phyloP scores from a whole-genome alignment of 768 basidiomycete species.

The Trametes punicea region DNA sequence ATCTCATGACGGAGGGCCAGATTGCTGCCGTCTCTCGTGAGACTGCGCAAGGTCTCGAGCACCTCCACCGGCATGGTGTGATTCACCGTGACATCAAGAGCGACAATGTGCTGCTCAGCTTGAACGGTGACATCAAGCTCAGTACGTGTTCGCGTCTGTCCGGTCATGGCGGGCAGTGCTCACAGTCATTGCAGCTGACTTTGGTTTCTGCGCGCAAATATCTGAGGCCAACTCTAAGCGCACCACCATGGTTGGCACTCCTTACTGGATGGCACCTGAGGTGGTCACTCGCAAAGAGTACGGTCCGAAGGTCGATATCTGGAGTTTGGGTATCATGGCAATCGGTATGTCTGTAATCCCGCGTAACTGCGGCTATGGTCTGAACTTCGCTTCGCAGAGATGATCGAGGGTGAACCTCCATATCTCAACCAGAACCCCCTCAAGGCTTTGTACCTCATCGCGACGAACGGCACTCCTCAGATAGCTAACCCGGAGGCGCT shows the following conservation, averaged over 20 bases:
- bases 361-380: background rate
- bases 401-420: constrained; percentile 98
- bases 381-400: constrained; percentile 50
- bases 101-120: constrained; percentile 90
- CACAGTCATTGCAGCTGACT: constrained; percentile 63
- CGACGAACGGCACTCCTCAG: constrained; percentile 95
- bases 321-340: constrained; percentile 95
- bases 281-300: constrained; percentile 98
- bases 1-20: constrained; percentile 97
- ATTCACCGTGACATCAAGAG: constrained; percentile 99
- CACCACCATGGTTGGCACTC: constrained; percentile 97
- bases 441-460: constrained; percentile 96
- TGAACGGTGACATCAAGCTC: constrained; percentile 96
- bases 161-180: background rate
- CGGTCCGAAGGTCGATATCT: constrained; percentile 97
- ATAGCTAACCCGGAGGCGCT: constrained; percentile 87
- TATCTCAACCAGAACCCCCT: constrained; percentile 96
- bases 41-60: constrained; percentile 88
- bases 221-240: constrained; percentile 88
- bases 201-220: constrained; percentile 98
- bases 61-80: constrained; percentile 93
- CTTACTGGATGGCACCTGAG: constrained; percentile 99
- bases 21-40: constrained; percentile 96
- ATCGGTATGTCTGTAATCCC: constrained; percentile 51
- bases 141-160: constrained; percentile 54